Conservation (phyloP, 2,329 filamentous ascomycete species). For the Mollisia scopiformis region DNA sequence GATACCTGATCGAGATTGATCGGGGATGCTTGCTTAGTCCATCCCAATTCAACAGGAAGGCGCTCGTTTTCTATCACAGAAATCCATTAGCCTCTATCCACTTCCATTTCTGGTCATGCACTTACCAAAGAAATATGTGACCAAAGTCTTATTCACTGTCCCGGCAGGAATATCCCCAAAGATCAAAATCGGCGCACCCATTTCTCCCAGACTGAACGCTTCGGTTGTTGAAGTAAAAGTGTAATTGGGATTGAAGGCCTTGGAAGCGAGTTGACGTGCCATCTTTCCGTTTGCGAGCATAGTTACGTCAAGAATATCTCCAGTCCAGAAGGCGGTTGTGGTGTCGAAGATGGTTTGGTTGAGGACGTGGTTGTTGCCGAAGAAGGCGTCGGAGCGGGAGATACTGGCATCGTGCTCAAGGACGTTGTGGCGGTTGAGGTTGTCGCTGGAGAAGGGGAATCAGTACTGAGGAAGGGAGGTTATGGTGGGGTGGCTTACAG, state of each 20-base stretch:
- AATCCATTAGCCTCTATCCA: neutral
- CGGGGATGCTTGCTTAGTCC: slow-evolving; percentile 32
- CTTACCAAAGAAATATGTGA: slow-evolving; percentile 52
- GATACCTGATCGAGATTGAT: slow-evolving; percentile 13
- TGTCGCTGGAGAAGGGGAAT: neutral
- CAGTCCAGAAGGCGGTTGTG: slow-evolving; percentile 49
- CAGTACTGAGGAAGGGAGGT: neutral
- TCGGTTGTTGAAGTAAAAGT: slow-evolving; percentile 46
- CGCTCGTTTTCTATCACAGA: slow-evolving; percentile 43
- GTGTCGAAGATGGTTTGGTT: slow-evolving; percentile 54
- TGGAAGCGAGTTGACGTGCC: slow-evolving; percentile 47
- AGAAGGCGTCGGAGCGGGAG: slow-evolving; percentile 51
- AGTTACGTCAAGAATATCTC: slow-evolving; percentile 41
- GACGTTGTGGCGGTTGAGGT: slow-evolving; percentile 49
- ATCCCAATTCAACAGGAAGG: slow-evolving; percentile 45
- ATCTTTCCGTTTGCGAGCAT: slow-evolving; percentile 50
- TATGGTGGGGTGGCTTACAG: slow-evolving; percentile 26
- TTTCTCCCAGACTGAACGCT: slow-evolving; percentile 52
- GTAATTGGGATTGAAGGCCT: slow-evolving; percentile 51
- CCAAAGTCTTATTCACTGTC: slow-evolving; percentile 43
- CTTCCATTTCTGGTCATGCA: neutral
- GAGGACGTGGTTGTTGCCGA: slow-evolving; percentile 55
- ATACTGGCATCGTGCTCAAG: slow-evolving; percentile 53
- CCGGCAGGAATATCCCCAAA: slow-evolving; percentile 47
- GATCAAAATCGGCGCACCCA: slow-evolving; percentile 51